These are phyloP conservation scores for Phycomyces nitens DNA, from an alignment of 192 early-diverging fungal species.

Conservation along the genomic window DNA sequence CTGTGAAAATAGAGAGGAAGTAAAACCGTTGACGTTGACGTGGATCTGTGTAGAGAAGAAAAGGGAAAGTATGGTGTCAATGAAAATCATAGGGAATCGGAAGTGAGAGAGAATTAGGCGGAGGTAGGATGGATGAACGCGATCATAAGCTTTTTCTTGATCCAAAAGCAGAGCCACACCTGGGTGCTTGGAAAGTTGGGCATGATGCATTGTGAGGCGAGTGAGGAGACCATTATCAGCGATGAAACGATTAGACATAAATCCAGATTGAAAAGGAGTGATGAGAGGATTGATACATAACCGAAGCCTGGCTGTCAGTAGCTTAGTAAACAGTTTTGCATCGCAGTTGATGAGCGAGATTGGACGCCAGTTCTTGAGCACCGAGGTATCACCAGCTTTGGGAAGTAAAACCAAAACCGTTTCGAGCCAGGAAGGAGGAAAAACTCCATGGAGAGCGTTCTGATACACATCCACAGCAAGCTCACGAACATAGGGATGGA, in stretches of 20 bases:
- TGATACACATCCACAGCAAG: too few relatives aligned
- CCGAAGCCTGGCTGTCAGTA: not conserved
- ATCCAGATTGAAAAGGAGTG: not conserved
- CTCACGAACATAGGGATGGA: too few relatives aligned
- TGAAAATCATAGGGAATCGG: not conserved
- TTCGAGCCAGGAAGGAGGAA: conserved; percentile 4
- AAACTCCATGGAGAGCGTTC: not conserved
- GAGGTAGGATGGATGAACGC: too few relatives aligned
- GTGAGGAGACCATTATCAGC: not conserved
- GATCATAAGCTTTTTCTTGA: too few relatives aligned
- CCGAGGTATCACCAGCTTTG: conserved; percentile 6
- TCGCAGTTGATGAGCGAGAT: conserved; percentile 12
- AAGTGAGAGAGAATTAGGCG: not conserved
- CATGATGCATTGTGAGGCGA: not conserved
- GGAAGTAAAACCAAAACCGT: conserved; percentile 16
- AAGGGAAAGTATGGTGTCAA: not conserved
- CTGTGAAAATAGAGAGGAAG: not conserved
- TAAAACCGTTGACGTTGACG: not conserved
- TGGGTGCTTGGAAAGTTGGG: too few relatives aligned
- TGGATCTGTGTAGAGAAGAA: not conserved
- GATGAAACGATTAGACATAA: not conserved
- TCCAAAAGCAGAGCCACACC: too few relatives aligned
- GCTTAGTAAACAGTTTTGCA: conserved; percentile 15
- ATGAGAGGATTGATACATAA: not conserved
- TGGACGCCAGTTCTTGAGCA: conserved; percentile 16